A percentile compares a stretch with the other conserved stretches of the same genome.
Conservation (phyloP, 139 green algal genomes). For the Volvox africanus region DNA sequence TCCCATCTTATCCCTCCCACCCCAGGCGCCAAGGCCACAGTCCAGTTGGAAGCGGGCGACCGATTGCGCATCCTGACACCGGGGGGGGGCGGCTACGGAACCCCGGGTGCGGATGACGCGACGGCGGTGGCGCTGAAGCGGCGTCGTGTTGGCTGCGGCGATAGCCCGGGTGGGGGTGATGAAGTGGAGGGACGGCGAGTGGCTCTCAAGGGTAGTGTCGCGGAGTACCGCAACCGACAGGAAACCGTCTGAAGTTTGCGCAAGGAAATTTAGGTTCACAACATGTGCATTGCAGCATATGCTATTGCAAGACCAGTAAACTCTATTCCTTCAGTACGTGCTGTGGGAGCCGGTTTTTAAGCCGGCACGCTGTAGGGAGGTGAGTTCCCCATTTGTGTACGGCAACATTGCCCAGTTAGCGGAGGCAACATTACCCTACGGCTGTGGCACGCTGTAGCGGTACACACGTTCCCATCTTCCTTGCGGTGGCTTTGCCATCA, state of each 20-base stretch:
- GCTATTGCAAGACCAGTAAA: too few relatives aligned
- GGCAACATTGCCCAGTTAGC: too few relatives aligned
- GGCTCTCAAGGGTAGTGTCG: constrained; percentile 47
- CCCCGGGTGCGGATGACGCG: background rate
- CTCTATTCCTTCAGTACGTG: too few relatives aligned
- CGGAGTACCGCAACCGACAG: constrained; percentile 55
- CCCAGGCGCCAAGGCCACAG: constrained; percentile 81
- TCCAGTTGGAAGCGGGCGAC: constrained; percentile 75
- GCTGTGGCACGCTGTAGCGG: too few relatives aligned
- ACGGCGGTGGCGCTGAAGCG: background rate
- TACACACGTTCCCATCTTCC: too few relatives aligned
- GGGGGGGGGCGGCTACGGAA: constrained; percentile 80
- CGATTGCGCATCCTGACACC: constrained; percentile 81
- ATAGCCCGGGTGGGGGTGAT: background rate
- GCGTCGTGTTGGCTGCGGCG: background rate
- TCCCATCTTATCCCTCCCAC: background rate
- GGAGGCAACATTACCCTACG: too few relatives aligned
- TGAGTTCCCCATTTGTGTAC: too few relatives aligned
- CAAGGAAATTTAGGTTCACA: too few relatives aligned
- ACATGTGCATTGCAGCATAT: too few relatives aligned
- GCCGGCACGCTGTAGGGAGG: too few relatives aligned
- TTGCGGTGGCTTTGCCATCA: too few relatives aligned
- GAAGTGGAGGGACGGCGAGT: background rate
- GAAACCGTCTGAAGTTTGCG: constrained; percentile 71
- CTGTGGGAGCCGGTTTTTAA: too few relatives aligned